Base-by-base conservation (phyloP, 2,329 filamentous ascomycete genomes). In the Penicillium sp. region DNA sequence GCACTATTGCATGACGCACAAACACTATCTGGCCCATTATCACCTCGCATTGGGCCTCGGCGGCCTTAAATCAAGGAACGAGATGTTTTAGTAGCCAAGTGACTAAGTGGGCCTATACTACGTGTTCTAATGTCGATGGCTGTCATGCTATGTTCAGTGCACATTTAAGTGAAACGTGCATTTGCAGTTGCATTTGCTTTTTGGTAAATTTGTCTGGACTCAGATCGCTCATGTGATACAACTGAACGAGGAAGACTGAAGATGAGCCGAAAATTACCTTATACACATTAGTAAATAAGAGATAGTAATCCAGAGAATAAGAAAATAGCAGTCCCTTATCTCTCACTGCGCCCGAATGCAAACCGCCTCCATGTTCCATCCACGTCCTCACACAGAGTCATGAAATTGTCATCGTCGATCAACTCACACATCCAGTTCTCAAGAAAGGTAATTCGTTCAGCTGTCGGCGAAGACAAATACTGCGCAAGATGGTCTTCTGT, bases 391-490 rank as follows among this genome's bases (percentile, higher is more conserved):
- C 75, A 77, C 13, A 79, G 63, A 27, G 64, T 59, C 27, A 74
- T 59, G 51, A 79, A 79, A 3, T 55, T 63, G 25, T 77, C 74
- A 27, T 77, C 72, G 31, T 78, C 72, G 1, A 79, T 64, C 51
- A 76, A 68, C 15, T 69, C 60, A 48, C 76, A 78, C 44, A 79
- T 70, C 72, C 76, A 79, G 38, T 70, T 69, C 55, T 75, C 72
- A 10, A 78, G 60, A 10, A 69, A 60, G 2, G 62, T 64, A 11
- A 67, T 65, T 16, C 75, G 70, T 52, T 77, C 72, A 3, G 63
- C 36, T 1, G 64, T 69, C 0, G 73, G 70, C 1, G 63, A 61
- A 7, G 65, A 60, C 0, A 72, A 53, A 43, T 75, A 78, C 13
- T 63, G 50, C 2, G 72, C 63, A 5, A 77, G 55, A 36, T 74